Percentiles rank a stretch among this genome's conserved stretches.
Evolutionary conservation across 257 asterid species (phyloP).

Genomic region (Nicotiana tomentosiformis): DNA sequence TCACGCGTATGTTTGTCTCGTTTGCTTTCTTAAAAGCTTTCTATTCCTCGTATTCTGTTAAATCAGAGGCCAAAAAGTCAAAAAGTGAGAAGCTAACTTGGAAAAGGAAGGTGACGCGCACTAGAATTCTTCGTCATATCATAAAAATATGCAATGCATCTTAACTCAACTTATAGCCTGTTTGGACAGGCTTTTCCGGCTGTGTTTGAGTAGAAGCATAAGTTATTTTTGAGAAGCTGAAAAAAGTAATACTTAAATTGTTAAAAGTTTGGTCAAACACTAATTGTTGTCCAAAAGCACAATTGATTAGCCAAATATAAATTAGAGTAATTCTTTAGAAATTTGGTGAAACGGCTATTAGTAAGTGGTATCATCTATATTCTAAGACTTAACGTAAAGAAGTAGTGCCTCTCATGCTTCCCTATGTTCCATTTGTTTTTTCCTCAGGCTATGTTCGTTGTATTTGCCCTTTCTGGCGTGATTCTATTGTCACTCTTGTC

Average conservation of each 20-base stretch:
- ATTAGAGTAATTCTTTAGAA: too few species aligned
- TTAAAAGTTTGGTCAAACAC: too few species aligned
- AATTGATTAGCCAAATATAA: too few species aligned
- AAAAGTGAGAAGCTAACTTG: neutral
- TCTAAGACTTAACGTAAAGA: too few species aligned
- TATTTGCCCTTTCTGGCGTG: neutral
- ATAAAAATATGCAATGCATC: neutral
- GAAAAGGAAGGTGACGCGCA: neutral
- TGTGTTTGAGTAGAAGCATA: too few species aligned
- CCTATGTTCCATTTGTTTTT: neutral
- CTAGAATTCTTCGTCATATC: neutral
- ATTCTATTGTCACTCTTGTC: neutral
- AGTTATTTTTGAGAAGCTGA: too few species aligned
- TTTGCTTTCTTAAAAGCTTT: neutral
- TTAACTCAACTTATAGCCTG: neutral
- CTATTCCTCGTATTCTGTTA: neutral
- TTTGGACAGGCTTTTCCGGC: too few species aligned
- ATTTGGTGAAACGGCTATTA: too few species aligned
- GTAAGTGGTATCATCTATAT: too few species aligned
- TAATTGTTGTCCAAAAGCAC: too few species aligned
- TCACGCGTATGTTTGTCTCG: neutral
- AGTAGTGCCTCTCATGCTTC: neutral
- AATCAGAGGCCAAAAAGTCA: neutral
- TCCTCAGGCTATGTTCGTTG: neutral
- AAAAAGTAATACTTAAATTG: too few species aligned